Percentiles rank a stretch among this genome's conserved stretches.
These are phyloP conservation scores for Calonectria ilicicola DNA, from an alignment of 2,329 filamentous ascomycete species.

Conservation along the genomic window DNA sequence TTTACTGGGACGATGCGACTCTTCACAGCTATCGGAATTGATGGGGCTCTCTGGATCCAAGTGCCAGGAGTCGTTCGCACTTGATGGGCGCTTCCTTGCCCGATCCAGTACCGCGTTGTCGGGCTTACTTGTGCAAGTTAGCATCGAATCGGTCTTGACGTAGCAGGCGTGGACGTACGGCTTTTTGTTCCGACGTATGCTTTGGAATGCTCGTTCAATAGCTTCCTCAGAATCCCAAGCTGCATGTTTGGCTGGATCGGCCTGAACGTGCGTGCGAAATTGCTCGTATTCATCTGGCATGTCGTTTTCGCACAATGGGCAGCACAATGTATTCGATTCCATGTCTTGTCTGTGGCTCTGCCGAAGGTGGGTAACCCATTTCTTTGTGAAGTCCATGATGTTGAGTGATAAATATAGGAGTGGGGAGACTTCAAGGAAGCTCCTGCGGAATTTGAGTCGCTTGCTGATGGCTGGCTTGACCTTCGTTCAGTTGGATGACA, in stretches of 20 bases:
- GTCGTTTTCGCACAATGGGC: background rate
- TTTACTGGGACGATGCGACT: background rate
- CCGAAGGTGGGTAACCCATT: conserved; percentile 5
- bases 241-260: background rate
- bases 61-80: background rate
- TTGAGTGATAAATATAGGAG: too few relatives aligned
- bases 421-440: too few relatives aligned
- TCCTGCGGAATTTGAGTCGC: too few relatives aligned
- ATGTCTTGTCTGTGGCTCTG: background rate
- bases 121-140: background rate
- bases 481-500: too few relatives aligned
- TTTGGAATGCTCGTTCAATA: background rate
- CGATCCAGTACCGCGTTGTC: background rate
- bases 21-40: too few relatives aligned
- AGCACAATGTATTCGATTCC: background rate
- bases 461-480: too few relatives aligned
- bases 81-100: background rate
- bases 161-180: background rate
- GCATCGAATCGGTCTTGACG: background rate
- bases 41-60: background rate
- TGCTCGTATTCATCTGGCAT: background rate
- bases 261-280: background rate
- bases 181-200: background rate
- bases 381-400: conserved; percentile 6
- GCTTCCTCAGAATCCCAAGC: background rate